Evolutionary conservation across 306 rosid genomes (phyloP).

Genomic region (Calophaca sinica): DNA sequence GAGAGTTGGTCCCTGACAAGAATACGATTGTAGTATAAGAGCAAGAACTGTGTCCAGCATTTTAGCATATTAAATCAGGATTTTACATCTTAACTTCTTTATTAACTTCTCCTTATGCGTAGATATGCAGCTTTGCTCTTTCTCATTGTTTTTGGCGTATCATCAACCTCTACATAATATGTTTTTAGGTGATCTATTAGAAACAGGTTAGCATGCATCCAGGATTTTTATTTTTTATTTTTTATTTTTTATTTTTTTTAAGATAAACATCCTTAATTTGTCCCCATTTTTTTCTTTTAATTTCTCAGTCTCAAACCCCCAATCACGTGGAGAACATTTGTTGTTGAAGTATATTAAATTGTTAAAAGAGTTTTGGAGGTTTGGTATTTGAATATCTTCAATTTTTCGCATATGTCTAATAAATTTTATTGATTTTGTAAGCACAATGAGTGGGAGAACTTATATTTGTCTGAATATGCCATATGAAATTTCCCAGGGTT

Average conservation of each 20-base stretch:
- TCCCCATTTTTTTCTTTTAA: neutral
- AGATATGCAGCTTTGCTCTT: neutral
- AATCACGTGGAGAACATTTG: neutral
- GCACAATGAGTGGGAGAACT: neutral
- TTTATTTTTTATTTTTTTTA: neutral
- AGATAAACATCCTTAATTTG: conserved; percentile 20
- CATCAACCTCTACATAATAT: conserved; percentile 8
- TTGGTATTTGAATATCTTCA: conserved; percentile 38
- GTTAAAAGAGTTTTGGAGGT: conserved; percentile 18
- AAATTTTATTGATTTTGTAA: neutral
- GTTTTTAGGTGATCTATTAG: neutral
- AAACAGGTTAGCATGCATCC: conserved; percentile 25
- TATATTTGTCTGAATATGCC: conserved; percentile 18
- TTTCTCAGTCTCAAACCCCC: conserved; percentile 17
- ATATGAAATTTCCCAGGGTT: conserved; percentile 3
- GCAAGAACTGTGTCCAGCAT: conserved; percentile 3
- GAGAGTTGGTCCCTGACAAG: conserved; percentile 10
- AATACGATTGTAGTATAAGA: conserved; percentile 1
- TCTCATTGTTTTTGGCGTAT: conserved; percentile 12
- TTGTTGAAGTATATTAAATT: conserved; percentile 18
- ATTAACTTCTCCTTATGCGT: conserved; percentile 18
- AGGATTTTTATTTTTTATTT: conserved; percentile 3
- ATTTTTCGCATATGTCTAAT: conserved; percentile 13
- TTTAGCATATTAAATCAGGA: conserved; percentile 5
- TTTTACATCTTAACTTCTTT: conserved; percentile 27